Evolutionary conservation across 768 basidiomycete genomes (phyloP).

Genomic region (Hydnomerulius pinastri): DNA sequence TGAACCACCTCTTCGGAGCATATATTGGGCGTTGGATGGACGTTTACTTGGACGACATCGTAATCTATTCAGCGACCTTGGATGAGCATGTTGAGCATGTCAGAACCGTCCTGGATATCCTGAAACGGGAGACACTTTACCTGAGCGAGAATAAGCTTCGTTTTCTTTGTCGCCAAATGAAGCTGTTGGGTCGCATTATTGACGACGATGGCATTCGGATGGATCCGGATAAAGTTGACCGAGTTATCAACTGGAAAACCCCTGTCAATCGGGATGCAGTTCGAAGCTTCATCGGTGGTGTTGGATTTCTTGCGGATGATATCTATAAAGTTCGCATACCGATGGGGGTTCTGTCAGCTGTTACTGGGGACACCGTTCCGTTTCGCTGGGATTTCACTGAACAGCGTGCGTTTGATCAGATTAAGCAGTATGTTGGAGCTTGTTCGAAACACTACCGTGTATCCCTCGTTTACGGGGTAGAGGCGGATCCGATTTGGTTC

Average conservation of each 20-base stretch:
- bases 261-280: neutral
- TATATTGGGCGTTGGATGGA: conserved; percentile 1
- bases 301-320: neutral
- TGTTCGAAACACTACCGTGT: neutral
- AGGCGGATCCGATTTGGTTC: neutral
- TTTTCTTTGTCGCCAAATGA: conserved; percentile 31
- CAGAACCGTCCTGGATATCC: conserved; percentile 33
- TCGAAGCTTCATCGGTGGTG: neutral
- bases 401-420: neutral
- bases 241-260: conserved; percentile 19
- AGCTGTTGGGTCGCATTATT: conserved; percentile 38
- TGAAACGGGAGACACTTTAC: conserved; percentile 38
- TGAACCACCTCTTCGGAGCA: conserved; percentile 6
- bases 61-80: conserved; percentile 10
- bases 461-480: neutral
- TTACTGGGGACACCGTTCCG: neutral
- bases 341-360: neutral
- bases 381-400: neutral
- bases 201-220: conserved; percentile 41
- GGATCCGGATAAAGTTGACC: conserved; percentile 47
- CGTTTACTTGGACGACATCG: conserved; percentile 8
- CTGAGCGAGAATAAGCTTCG: conserved; percentile 36
- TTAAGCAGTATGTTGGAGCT: neutral
- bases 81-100: conserved; percentile 34
- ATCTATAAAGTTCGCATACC: conserved; percentile 1